A percentile compares a stretch with the other conserved stretches of the same genome.
Conservation (phyloP, 2,329 filamentous ascomycete species). For the Stachybotrys chartarum region DNA sequence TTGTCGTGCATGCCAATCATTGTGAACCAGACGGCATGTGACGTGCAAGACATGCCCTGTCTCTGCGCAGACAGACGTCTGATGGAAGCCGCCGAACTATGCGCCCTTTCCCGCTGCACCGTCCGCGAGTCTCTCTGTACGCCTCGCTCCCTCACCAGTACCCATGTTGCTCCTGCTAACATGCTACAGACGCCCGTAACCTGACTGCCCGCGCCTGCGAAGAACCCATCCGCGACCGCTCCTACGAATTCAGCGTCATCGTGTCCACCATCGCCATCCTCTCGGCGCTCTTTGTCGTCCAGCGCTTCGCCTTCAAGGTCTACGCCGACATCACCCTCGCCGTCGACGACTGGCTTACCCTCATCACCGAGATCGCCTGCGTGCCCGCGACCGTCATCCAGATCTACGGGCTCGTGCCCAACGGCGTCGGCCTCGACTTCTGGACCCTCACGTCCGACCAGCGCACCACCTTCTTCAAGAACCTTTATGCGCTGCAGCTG, state of each 20-base stretch:
- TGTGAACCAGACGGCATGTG: neutral
- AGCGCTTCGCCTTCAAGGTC: conserved; percentile 22
- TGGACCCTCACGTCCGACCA: conserved; percentile 14
- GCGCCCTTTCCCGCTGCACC: neutral
- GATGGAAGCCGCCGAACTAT: neutral
- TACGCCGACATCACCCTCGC: conserved; percentile 19
- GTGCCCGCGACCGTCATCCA: conserved; percentile 14
- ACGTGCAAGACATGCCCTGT: neutral
- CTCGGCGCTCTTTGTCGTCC: conserved; percentile 22
- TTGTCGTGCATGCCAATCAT: neutral
- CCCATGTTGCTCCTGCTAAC: neutral
- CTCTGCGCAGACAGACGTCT: neutral
- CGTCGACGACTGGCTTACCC: conserved; percentile 17
- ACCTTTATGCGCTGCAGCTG: conserved; percentile 22
- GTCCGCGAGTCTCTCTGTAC: neutral
- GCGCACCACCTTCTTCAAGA: conserved; percentile 10
- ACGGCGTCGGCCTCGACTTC: conserved; percentile 19
- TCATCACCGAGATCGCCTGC: conserved; percentile 11
- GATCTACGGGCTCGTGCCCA: conserved; percentile 10
- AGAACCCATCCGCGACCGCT: conserved; percentile 5
- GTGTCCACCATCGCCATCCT: conserved; percentile 16
- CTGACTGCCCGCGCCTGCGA: conserved; percentile 7
- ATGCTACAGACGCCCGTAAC: conserved; percentile 1
- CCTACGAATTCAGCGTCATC: conserved; percentile 5
- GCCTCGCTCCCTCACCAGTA: neutral